These are phyloP conservation scores for Trichoderma koningii DNA, from an alignment of 2,329 filamentous ascomycete species.

Conservation along the genomic window DNA sequence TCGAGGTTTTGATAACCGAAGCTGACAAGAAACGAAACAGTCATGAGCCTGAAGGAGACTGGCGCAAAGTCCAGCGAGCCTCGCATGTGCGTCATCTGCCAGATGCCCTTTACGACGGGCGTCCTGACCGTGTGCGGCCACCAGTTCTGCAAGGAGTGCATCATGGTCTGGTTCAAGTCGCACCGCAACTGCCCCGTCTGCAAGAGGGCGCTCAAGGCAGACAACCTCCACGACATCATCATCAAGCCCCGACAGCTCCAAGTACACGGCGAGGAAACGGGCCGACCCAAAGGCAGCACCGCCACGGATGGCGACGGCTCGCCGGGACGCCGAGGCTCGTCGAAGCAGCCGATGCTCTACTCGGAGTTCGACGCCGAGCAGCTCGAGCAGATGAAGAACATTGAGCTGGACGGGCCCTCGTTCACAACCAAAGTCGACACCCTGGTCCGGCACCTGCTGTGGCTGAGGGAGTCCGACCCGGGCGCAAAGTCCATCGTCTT, in stretches of 20 bases:
- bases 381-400: conserved; percentile 77
- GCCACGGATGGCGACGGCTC: conserved; percentile 12
- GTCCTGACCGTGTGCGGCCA: conserved; percentile 87
- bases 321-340: conserved; percentile 30
- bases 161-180: conserved; percentile 73
- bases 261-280: conserved; percentile 51
- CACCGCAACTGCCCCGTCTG: conserved; percentile 82
- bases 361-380: conserved; percentile 70
- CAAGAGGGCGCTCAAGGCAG: conserved; percentile 65
- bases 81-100: conserved; percentile 84
- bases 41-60: conserved; percentile 55
- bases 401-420: conserved; percentile 71
- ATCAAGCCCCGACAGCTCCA: conserved; percentile 75
- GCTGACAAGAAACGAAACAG: conserved; percentile 38
- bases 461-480: conserved; percentile 80
- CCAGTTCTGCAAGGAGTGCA: conserved; percentile 87
- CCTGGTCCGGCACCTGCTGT: conserved; percentile 76
- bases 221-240: conserved; percentile 81
- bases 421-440: conserved; percentile 93
- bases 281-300: conserved; percentile 9
- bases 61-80: conserved; percentile 65
- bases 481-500: conserved; percentile 93
- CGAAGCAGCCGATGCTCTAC: conserved; percentile 64
- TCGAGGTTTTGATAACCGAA: too few species aligned
- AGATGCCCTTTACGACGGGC: conserved; percentile 73